Conservation (phyloP, 495 filamentous ascomycete genomes). For the Penicillium arizonense region DNA sequence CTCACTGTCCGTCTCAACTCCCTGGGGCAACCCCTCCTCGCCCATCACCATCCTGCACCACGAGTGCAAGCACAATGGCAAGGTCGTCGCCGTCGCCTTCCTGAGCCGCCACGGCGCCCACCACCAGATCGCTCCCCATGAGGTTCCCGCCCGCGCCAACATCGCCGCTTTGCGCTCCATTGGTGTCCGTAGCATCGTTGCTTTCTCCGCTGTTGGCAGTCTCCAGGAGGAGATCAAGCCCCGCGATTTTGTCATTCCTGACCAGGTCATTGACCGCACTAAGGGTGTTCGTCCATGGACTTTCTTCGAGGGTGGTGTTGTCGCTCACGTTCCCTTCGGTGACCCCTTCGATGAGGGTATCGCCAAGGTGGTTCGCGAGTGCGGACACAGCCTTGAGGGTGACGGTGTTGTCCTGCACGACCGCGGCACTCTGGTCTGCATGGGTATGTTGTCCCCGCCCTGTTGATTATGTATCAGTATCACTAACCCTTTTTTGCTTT, state of each 20-base stretch:
- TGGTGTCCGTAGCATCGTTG: slow-evolving; percentile 85
- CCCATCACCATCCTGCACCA: slow-evolving; percentile 90
- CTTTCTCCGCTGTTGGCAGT: slow-evolving; percentile 93
- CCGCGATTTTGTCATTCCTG: slow-evolving; percentile 92
- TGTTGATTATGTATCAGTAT: not conserved
- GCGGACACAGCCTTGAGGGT: slow-evolving; percentile 73
- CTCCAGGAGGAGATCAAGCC: slow-evolving; percentile 89
- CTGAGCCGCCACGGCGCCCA: slow-evolving; percentile 85
- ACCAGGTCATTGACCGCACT: slow-evolving; percentile 97
- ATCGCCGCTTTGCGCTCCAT: slow-evolving; percentile 88
- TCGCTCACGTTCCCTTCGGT: slow-evolving; percentile 92
- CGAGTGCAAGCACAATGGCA: slow-evolving; percentile 53
- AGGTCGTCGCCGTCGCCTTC: slow-evolving; percentile 79
- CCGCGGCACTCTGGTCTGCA: slow-evolving; percentile 80
- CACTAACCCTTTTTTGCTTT: slow-evolving; percentile 6
- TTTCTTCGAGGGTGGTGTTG: slow-evolving; percentile 91
- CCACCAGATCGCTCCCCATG: slow-evolving; percentile 89
- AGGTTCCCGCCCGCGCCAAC: slow-evolving; percentile 89
- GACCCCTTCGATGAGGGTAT: slow-evolving; percentile 88
- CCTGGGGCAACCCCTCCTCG: slow-evolving; percentile 91
- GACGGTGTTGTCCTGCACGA: slow-evolving; percentile 77
- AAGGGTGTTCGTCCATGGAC: slow-evolving; percentile 91
- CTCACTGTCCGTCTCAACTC: slow-evolving; percentile 66
- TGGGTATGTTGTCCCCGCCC: slow-evolving; percentile 60
- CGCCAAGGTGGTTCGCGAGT: slow-evolving; percentile 64